Evolutionary conservation across 306 rosid genomes (phyloP), one percentile per base, ranked within the genome.

Genomic region (Prunus salicina): DNA sequence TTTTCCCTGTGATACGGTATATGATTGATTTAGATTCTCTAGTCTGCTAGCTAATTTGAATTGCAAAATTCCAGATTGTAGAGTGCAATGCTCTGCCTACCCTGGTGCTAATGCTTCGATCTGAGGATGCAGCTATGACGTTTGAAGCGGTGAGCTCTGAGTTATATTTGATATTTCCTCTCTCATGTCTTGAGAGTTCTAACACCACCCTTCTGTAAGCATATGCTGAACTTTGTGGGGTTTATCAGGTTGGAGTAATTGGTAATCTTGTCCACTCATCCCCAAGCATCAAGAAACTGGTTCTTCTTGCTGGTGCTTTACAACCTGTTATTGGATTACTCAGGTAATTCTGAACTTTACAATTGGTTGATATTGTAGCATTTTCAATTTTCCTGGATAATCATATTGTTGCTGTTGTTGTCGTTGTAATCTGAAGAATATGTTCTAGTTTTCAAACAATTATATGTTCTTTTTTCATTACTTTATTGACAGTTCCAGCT

Each of bases 181-280:
- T 43, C 4, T 13, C 19, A 14, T 63, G 22, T 7, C 24, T 18
- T 53, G 18, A 52, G 12, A 22, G 22, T 30, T 64, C 2, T 24
- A 14, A 50, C 47, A 43, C 10, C 63, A 3, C 43, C 52, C 22
- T 24, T 55, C 80, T 73, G 32, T 51, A 28, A 3, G 81, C 62
- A 65, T 64, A 41, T 5, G 51, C 79, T 80, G 56, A 83, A 45
- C 18, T 41, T 63, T 60, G 22, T 28, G 2, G 34, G 32, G 22
- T 70, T 69, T 77, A 45, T 74, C 81, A 92, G 93, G 89, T 92
- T 76, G 93, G 96, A 47, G 89, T 90, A 60, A 85, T 92, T 58
- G 96, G 96, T 65, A 90, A 92, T 86, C 84, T 92, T 57, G 97
- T 90, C 19, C 93, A 92, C 82, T 92, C 96, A 56, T 88, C 96